Base-by-base conservation (phyloP, 257 asterid species). In the Paulownia fortunei region DNA sequence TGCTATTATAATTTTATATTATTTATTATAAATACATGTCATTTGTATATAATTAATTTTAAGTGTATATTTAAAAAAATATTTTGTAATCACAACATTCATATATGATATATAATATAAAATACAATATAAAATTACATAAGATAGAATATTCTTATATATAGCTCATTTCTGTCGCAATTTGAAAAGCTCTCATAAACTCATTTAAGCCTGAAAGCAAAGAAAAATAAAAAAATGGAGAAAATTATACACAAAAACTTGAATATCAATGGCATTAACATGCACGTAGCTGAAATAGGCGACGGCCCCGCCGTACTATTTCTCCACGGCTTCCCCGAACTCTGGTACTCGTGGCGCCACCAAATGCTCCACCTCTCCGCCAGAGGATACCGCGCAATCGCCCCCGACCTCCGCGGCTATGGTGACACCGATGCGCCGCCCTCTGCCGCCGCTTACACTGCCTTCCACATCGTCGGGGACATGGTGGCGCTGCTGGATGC, bases 271-370 rank as follows among this genome's bases (percentile, higher is more conserved):
- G 96, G 94, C 9, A 87, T 90, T 15, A 90, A 88, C 32, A 78
- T 90, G 86, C 97, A 92, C 84, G 88, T 92, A 15, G 97, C 94
- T 1, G 96, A 88, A 36, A 82, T 83, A 13, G 94, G 92, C 13
- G 72, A 85, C 8, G 97, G 97, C 1, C 97, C 91, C 4, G 83
- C 93, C 15, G 82, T 92, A 8, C 81, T 92, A 2, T 85, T 92
- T 82, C 81, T 92, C 42, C 96, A 90, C 76, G 96, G 96, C 46
- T 92, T 92, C 81, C 96, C 97, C 16, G 97, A 90, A 82, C 97
- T 92, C 2, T 92, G 97, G 97, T 92, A 92, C 80, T n/a, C 96
- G 23, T 92, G 97, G 97, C 93, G 96, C 65, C 94, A 90, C 82
- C 97, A 92, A 80, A 86, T 92, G 93, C 69, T 83, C 13, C 63